These are phyloP conservation scores for Claviceps capensis DNA, from an alignment of 2,329 filamentous ascomycete species.

Conservation along the genomic window DNA sequence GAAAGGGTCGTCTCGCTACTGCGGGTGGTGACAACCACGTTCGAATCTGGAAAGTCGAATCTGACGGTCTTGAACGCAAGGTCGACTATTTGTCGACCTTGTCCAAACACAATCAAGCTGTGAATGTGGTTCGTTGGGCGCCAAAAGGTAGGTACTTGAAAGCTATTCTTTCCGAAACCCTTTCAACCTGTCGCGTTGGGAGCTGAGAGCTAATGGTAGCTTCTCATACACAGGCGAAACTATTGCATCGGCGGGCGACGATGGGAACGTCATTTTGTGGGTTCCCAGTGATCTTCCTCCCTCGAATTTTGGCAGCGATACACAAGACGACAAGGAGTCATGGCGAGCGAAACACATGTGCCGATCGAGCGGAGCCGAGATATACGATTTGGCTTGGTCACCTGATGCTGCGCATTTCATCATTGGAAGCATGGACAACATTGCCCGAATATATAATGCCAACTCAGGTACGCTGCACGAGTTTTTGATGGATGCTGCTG, in stretches of 20 bases:
- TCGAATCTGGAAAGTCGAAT: conserved; percentile 83
- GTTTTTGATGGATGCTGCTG: neutral
- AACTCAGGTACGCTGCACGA: conserved; percentile 52
- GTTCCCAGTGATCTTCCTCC: conserved; percentile 68
- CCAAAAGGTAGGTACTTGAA: conserved; percentile 56
- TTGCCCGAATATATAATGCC: conserved; percentile 92
- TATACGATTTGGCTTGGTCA: conserved; percentile 97
- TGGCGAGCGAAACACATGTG: conserved; percentile 99
- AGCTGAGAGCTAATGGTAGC: neutral
- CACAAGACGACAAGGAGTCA: conserved; percentile 83
- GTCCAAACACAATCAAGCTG: conserved; percentile 86
- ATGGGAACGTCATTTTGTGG: conserved; percentile 95
- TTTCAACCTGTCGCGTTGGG: neutral
- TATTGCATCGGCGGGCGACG: conserved; percentile 88
- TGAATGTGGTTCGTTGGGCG: conserved; percentile 94
- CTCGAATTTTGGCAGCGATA: conserved; percentile 65
- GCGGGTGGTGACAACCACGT: conserved; percentile 96
- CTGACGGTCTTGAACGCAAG: conserved; percentile 71
- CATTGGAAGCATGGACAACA: conserved; percentile 98
- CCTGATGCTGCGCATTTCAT: conserved; percentile 96
- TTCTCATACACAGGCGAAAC: conserved; percentile 56
- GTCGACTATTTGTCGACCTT: conserved; percentile 88
- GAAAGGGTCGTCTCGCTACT: conserved; percentile 83
- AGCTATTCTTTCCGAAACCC: neutral
- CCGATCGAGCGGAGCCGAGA: conserved; percentile 84